Percentiles rank a stretch among this genome's conserved stretches.
phyloP scores from a whole-genome alignment of 768 basidiomycete species.

The Tricholoma flavovirens region DNA sequence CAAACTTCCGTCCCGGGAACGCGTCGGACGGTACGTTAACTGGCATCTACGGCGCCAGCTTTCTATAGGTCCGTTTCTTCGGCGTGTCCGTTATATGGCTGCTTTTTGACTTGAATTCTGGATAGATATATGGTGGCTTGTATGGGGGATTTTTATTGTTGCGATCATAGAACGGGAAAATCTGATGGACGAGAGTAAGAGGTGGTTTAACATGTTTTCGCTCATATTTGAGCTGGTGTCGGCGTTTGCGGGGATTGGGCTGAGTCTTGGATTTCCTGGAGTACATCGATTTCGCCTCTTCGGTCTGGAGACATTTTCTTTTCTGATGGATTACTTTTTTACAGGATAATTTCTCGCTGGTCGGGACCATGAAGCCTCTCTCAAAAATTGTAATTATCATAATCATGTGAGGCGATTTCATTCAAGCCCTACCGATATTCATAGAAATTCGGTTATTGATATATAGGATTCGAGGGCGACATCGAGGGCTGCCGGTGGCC shows the following conservation, averaged over 20 bases:
- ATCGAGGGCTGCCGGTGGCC: conserved; percentile 65
- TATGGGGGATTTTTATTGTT: conserved; percentile 63
- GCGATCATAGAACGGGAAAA: conserved; percentile 64
- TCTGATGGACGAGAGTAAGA: conserved; percentile 47
- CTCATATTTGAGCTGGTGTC: conserved; percentile 62
- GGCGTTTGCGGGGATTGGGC: conserved; percentile 64
- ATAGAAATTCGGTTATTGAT: not conserved
- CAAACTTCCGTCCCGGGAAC: conserved; percentile 32
- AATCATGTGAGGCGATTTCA: conserved; percentile 50
- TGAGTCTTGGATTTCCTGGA: conserved; percentile 58
- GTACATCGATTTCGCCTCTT: conserved; percentile 17
- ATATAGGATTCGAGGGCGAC: conserved; percentile 58
- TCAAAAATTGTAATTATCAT: conserved; percentile 68
- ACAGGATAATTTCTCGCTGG: conserved; percentile 56
- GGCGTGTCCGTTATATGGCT: not conserved
- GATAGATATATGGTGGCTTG: conserved; percentile 78
- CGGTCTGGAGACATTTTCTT: not conserved
- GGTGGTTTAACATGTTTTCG: conserved; percentile 58
- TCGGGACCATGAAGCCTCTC: conserved; percentile 53
- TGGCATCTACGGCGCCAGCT: conserved; percentile 68
- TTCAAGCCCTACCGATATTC: not conserved
- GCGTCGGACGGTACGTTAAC: conserved; percentile 38
- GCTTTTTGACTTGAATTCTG: not conserved
- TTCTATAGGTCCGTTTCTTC: conserved; percentile 35
- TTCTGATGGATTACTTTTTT: not conserved